Evolutionary conservation across 495 filamentous ascomycete genomes (phyloP).

Genomic region (Penicillium chermesinum): DNA sequence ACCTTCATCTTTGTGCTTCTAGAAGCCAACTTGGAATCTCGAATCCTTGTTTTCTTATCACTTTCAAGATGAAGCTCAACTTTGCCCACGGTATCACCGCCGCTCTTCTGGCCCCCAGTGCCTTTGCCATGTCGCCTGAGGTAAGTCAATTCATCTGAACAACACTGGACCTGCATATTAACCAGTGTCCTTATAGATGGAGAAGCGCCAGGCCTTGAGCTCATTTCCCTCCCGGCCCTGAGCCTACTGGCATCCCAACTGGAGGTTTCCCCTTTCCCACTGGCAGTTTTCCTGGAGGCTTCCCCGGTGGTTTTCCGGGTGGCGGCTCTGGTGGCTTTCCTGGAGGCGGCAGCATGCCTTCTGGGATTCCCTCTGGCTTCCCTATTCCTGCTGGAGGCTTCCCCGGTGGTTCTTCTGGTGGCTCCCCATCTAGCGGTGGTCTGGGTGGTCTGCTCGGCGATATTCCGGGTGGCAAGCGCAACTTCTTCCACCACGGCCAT

Average conservation of each 20-base stretch:
- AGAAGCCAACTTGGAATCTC: no score
- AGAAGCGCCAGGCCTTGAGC: slow-evolving; percentile 7
- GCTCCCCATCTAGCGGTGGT: neutral
- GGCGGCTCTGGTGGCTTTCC: slow-evolving; percentile 3
- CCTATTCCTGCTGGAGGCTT: slow-evolving; percentile 3
- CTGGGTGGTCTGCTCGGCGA: neutral
- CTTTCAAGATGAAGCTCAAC: slow-evolving; percentile 32
- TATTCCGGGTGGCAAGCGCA: neutral
- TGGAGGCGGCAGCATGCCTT: slow-evolving; percentile 1
- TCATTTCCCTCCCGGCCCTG: slow-evolving; percentile 1
- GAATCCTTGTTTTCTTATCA: no score
- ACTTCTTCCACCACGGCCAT: neutral
- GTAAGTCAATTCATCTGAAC: neutral
- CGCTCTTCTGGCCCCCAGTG: slow-evolving; percentile 20
- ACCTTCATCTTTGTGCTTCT: slow-evolving; percentile 10
- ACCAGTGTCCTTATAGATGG: slow-evolving; percentile 1
- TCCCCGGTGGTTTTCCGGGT: neutral
- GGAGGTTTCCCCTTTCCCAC: slow-evolving; percentile 11
- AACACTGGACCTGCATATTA: neutral
- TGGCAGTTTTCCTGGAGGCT: slow-evolving; percentile 5
- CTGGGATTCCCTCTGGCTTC: slow-evolving; percentile 1
- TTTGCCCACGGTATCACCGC: slow-evolving; percentile 25
- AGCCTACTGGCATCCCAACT: slow-evolving; percentile 5
- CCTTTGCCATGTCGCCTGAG: slow-evolving; percentile 16
- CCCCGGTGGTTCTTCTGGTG: neutral